Conservation (phyloP, 208 protist genomes). For the Crithidia bombi region DNA sequence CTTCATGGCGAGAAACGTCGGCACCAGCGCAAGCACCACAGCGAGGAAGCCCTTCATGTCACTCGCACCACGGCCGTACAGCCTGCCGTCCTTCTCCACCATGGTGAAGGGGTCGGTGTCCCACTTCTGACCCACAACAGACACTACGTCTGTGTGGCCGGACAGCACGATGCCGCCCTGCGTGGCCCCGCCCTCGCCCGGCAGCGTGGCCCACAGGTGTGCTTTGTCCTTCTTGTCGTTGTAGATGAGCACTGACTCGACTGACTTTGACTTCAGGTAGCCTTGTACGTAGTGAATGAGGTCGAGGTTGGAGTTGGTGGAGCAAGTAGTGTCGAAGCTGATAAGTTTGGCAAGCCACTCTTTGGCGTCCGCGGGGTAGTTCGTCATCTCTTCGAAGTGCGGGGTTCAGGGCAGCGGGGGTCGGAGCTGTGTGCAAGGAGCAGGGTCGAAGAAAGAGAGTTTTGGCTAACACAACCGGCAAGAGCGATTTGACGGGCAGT, state of each 20-base stretch:
- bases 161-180: conserved; percentile 62
- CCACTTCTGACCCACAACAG: conserved; percentile 65
- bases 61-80: conserved; percentile 56
- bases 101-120: conserved; percentile 57
- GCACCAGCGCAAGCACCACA: conserved; percentile 42
- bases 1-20: conserved; percentile 45
- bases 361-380: conserved; percentile 11
- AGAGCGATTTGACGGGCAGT: no score
- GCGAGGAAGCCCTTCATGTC: conserved; percentile 72
- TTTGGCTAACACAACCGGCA: no score
- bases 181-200: conserved; percentile 35
- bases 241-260: conserved; percentile 34
- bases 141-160: conserved; percentile 64
- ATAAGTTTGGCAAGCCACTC: conserved; percentile 53
- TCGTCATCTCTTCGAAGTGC: background rate
- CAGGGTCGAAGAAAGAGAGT: no score
- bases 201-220: conserved; percentile 48
- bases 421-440: no score
- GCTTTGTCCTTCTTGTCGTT: conserved; percentile 38
- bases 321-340: conserved; percentile 46
- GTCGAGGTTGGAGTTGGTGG: conserved; percentile 44
- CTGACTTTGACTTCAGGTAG: conserved; percentile 29
- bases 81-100: conserved; percentile 53
- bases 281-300: conserved; percentile 41
- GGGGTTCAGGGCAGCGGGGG: no score